Base-by-base conservation (phyloP, 2,329 filamentous ascomycete species). In the Pezicula rhizophila region DNA sequence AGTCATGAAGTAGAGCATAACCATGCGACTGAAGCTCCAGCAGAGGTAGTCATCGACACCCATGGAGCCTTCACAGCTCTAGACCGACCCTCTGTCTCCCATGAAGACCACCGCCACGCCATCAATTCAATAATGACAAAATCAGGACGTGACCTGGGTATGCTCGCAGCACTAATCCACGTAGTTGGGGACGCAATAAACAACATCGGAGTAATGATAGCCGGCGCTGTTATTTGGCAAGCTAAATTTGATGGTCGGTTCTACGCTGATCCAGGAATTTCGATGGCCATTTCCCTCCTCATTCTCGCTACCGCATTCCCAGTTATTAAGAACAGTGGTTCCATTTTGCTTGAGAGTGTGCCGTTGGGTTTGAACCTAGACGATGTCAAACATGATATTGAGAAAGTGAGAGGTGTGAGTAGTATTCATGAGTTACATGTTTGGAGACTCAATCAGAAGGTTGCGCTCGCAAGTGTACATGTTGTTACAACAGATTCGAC, bases 371-470 rank as follows among this genome's bases (percentile, higher is more conserved):
- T 89, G 2, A 71, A 78, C 3, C 59, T 82, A 0, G 73, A 76
- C 0, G 80, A 88, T 49, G 74, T 90, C 41, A 80, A 79, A 58
- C 77, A 85, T 51, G 85, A 89, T 54, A 70, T 90, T 1, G 82
- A 87, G 60, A 79, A 75, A 65, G 80, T 82, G 60, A 26, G 59
- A 50, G 85, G 84, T 1, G 74, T 89, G 15, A 64, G 78, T 17
- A 81, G 81, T 0, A 75, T 89, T 12, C 84, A 89, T 54, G 84
- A 89, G 57, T 70, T 90, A 14, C 85, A 88, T 56, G 78, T 89
- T 52, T 90, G 87, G 85, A 75, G 80, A 2, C 72, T 90, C 3
- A 80, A 85, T 60, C 84, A 91, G 66, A 73, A 74, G 45, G 88
- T 87, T 59, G 72, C 78, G 4, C 73, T 89, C 42, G 86, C 86